phyloP scores from a whole-genome alignment of 1,284 basidiomycete species.

The Ustilago xerochloae region DNA sequence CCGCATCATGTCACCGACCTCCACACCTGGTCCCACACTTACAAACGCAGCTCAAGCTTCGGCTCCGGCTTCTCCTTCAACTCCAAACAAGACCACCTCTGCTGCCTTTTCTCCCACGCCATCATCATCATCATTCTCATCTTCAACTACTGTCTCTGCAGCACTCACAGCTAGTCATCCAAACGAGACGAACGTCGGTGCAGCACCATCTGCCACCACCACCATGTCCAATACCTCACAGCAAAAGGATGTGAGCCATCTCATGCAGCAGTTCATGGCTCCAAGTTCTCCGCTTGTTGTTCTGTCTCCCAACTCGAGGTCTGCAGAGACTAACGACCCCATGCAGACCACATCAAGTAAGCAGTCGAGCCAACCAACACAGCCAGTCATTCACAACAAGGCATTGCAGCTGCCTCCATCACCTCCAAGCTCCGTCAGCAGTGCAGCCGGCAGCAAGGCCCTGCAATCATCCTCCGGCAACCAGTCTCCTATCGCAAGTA shows the following conservation, averaged over 20 bases:
- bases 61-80: too few species aligned
- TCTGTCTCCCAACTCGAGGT: constrained; percentile 1
- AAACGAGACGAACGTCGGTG: not conserved
- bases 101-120: not conserved
- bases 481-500: constrained; percentile 14
- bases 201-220: not conserved
- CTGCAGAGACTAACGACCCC: constrained; percentile 1
- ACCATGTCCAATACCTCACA: constrained; percentile 4
- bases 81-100: not conserved
- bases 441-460: constrained; percentile 9
- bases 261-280: constrained; percentile 40
- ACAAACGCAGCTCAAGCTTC: not conserved
- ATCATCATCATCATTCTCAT: not conserved
- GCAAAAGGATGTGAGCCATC: constrained; percentile 20
- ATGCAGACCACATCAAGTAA: not conserved
- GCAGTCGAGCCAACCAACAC: not conserved
- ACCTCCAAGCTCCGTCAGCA: constrained; percentile 39
- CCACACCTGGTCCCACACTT: constrained; percentile 14
- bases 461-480: constrained; percentile 11
- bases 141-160: not conserved
- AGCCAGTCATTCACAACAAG: constrained; percentile 17
- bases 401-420: constrained; percentile 36
- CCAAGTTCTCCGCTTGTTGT: constrained; percentile 9
- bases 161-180: not conserved
- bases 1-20: constrained; percentile 29